Conservation (phyloP, 2,329 filamentous ascomycete genomes). For the Aspergillus tamarii region DNA sequence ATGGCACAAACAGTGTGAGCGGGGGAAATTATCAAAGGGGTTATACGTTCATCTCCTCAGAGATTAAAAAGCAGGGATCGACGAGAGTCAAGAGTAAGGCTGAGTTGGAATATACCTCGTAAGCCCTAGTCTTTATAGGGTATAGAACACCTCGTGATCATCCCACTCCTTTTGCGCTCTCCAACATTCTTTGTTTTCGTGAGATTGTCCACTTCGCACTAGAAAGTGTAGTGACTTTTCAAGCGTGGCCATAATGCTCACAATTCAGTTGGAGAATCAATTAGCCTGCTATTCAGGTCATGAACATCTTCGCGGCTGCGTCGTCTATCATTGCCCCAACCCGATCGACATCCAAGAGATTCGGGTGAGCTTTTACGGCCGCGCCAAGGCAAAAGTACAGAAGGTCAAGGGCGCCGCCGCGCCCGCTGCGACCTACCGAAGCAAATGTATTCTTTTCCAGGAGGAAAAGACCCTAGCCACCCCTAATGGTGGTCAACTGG, state of each 20-base stretch:
- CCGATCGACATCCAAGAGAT: conserved; percentile 15
- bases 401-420: conserved; percentile 20
- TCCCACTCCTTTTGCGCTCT: not conserved
- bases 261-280: conserved; percentile 12
- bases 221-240: not conserved
- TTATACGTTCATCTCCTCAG: not conserved
- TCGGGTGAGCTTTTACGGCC: conserved; percentile 16
- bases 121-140: not conserved
- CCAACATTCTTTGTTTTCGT: not conserved
- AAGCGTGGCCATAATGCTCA: conserved; percentile 10
- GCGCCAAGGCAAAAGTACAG: conserved; percentile 19
- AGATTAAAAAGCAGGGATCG: not conserved
- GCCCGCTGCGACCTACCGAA: conserved; percentile 17
- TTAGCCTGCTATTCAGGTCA: conserved; percentile 12
- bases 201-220: not conserved
- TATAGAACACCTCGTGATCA: not conserved
- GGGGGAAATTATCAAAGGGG: not conserved
- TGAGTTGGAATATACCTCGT: not conserved
- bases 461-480: conserved; percentile 15
- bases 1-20: not conserved
- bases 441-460: conserved; percentile 21
- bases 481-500: conserved; percentile 3
- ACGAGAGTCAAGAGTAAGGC: not conserved
- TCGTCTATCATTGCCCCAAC: conserved; percentile 12
- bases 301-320: conserved; percentile 12